Conservation (phyloP, 345 rosid species). For the Dipteronia dyeriana region DNA sequence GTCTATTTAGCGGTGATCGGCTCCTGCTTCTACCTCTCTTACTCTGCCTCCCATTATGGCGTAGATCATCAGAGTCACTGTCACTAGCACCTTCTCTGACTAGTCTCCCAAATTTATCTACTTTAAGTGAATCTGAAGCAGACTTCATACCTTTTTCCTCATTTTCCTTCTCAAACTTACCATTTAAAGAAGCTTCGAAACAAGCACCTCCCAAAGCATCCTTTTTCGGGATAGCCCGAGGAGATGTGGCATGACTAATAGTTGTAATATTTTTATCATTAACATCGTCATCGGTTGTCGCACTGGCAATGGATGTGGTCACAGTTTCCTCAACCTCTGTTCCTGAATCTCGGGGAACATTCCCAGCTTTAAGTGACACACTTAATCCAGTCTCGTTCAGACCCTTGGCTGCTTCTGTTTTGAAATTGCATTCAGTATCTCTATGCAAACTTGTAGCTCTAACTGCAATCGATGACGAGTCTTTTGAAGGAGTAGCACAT, state of each 20-base stretch:
- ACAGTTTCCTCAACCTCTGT: conserved; percentile 24
- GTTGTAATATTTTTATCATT: conserved; percentile 21
- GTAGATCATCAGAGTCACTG: conserved; percentile 57
- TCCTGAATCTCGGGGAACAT: conserved; percentile 8
- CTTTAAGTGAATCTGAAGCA: conserved; percentile 36
- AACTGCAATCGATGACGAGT: conserved; percentile 21
- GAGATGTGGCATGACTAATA: conserved; percentile 19
- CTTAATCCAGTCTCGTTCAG: conserved; percentile 24
- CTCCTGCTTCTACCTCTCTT: conserved; percentile 48
- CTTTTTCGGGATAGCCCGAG: conserved; percentile 27
- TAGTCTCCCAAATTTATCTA: conserved; percentile 65
- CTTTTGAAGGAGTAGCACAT: conserved; percentile 13
- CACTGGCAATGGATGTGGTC: conserved; percentile 19
- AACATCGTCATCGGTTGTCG: conserved; percentile 17
- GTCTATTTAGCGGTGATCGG: conserved; percentile 42
- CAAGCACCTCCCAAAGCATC: conserved; percentile 21
- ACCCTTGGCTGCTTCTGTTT: conserved; percentile 14
- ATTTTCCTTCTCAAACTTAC: conserved; percentile 30
- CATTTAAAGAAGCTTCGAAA: conserved; percentile 18
- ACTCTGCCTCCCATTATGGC: conserved; percentile 25
- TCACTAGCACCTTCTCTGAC: conserved; percentile 55
- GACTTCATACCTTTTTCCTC: conserved; percentile 27
- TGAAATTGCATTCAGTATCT: conserved; percentile 22
- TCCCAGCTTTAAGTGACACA: conserved; percentile 10
- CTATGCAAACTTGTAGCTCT: conserved; percentile 15